A percentile compares a stretch with the other conserved stretches of the same genome.
phyloP scores from a whole-genome alignment of 371 early-diverging fungal species.

The Mucor plumbeus region DNA sequence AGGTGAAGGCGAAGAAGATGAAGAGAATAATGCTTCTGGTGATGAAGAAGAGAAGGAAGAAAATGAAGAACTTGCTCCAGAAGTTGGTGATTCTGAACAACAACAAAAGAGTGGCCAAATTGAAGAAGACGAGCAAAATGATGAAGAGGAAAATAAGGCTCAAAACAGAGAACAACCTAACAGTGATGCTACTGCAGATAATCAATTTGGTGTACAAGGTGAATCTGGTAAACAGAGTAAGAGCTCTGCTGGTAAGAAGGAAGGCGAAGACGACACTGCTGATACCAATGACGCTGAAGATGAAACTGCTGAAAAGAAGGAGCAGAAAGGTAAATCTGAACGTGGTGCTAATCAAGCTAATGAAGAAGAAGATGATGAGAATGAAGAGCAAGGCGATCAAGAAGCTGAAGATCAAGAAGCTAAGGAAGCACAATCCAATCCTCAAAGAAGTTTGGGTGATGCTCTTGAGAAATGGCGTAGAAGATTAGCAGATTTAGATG shows the following conservation, averaged over 20 bases:
- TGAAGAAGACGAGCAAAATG: conserved; percentile 44
- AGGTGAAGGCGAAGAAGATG: conserved; percentile 47
- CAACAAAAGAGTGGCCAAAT: conserved; percentile 40
- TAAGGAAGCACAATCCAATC: conserved; percentile 57
- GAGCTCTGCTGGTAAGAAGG: conserved; percentile 56
- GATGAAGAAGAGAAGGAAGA: conserved; percentile 49
- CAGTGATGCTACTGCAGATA: conserved; percentile 57
- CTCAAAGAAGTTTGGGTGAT: conserved; percentile 87
- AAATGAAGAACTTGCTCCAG: conserved; percentile 49
- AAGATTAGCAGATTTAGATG: conserved; percentile 71
- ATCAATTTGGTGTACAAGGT: conserved; percentile 75
- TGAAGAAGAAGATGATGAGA: conserved; percentile 39
- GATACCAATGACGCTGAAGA: conserved; percentile 38
- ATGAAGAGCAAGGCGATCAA: conserved; percentile 26
- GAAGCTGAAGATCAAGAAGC: conserved; percentile 30
- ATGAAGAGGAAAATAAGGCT: conserved; percentile 37
- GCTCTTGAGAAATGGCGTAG: conserved; percentile 91
- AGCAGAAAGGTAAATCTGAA: conserved; percentile 47
- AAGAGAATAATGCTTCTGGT: conserved; percentile 24
- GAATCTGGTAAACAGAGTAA: conserved; percentile 63
- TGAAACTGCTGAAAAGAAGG: conserved; percentile 36
- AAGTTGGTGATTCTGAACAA: conserved; percentile 59
- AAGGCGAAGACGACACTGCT: conserved; percentile 50
- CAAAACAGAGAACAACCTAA: conserved; percentile 57
- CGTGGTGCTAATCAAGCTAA: conserved; percentile 50